Base-by-base conservation (phyloP, 371 early-diverging fungal species). In the Circinella minor region DNA sequence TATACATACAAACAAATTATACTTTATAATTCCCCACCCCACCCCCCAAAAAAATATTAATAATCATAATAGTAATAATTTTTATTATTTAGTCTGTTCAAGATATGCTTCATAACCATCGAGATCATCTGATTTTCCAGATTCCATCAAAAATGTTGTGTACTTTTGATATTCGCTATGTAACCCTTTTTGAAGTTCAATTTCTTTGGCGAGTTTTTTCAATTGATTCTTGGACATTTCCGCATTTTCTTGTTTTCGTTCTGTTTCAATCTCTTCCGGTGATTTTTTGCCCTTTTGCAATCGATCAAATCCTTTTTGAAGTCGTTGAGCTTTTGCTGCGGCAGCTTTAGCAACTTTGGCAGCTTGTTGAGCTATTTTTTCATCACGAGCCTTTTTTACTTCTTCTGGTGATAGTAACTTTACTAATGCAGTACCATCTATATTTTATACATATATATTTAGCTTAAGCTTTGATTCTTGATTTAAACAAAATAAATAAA, bases 131-230 rank as follows among this genome's bases (percentile, higher is more conserved):
- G 48, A 27, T 9, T 46, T 55, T 13, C 70, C 70, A 4, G 63
- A 11, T 8, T 39, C 36, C 18, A 46, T 27, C 57, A 70, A 47
- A 49, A 59, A 70, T 34, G 46, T 13, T 20, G 18, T 54, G 49
- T 70, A 70, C 20, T 87, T 81, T 18, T 91, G 80, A 73, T 93
- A 97, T 80, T 96, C 93, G 47, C 87, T 84, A 74, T 98, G 95
- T 49, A 97, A 80, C 81, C 95, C 95, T 66, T 82, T 86, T 79
- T 98, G 98, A 3, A 80, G 81, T 14, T 93, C 93, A 72, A 84
- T 91, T 74, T 95, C 94, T 85, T 98, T 97, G 65, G 86, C 78
- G 63, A 96, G 81, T 81, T 96, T 96, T 89, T 98, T 98, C 61
- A 85, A 74, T 73, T 90, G 82, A 73, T 87, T 90, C 85, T 95